Percentiles rank a stretch among this genome's conserved stretches.
Conservation (phyloP, 2,329 filamentous ascomycete genomes). For the Aspergillus felis region DNA sequence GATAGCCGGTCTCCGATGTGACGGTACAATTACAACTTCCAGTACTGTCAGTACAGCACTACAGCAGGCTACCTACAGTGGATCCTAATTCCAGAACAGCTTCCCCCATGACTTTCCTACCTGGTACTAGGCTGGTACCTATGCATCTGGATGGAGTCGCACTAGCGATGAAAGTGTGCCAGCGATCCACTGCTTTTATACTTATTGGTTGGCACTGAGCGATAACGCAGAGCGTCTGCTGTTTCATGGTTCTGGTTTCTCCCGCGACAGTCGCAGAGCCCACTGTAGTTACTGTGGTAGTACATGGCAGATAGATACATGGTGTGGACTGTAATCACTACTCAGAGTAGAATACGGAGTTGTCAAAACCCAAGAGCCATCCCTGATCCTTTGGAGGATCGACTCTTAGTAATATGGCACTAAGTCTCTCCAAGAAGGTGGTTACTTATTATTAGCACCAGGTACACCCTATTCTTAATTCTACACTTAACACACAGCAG, state of each 20-base stretch:
- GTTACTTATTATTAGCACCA: background rate
- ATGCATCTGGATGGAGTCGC: background rate
- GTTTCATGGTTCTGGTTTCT: constrained; percentile 19
- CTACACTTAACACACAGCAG: background rate
- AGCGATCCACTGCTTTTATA: background rate
- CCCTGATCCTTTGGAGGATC: background rate
- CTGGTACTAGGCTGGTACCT: too few species aligned
- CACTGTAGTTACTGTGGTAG: background rate
- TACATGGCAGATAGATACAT: too few species aligned
- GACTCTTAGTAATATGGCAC: background rate
- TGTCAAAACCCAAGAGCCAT: too few species aligned
- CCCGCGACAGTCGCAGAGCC: constrained; percentile 15
- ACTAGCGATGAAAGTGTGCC: background rate
- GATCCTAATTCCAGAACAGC: constrained; percentile 5
- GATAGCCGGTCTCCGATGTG: constrained; percentile 3
- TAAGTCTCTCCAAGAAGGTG: background rate
- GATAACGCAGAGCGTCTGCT: constrained; percentile 7
- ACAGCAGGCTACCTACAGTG: background rate
- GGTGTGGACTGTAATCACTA: too few species aligned
- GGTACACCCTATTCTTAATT: background rate
- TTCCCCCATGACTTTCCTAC: background rate
- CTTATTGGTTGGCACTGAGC: background rate
- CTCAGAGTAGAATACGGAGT: too few species aligned
- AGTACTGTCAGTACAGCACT: too few species aligned
- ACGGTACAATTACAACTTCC: constrained; percentile 5